Evolutionary conservation across 805 yeast genomes (phyloP).

Genomic region (Blastobotrys chiropterorum): DNA sequence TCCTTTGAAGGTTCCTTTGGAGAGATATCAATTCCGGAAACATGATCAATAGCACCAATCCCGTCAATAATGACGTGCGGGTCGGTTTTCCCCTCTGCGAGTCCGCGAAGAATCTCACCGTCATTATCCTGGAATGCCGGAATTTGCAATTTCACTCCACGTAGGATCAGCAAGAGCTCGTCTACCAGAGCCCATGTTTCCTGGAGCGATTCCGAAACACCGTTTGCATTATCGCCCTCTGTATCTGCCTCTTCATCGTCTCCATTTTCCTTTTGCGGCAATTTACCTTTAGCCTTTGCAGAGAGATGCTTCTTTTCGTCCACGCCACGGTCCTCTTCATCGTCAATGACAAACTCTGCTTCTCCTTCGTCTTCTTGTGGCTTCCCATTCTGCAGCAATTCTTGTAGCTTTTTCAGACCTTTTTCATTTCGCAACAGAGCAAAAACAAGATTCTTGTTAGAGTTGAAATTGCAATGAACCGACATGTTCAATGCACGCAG

Average conservation of each 20-base stretch:
- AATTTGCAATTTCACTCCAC: conserved; percentile 6
- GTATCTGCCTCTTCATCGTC: background rate
- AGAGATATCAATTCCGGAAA: conserved; percentile 13
- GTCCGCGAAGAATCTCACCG: background rate
- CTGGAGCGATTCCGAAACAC: background rate
- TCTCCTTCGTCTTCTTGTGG: background rate
- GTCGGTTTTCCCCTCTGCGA: conserved; percentile 8
- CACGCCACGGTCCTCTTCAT: background rate
- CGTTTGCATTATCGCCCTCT: background rate
- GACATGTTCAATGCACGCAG: conserved; percentile 21
- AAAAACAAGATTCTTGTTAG: conserved; percentile 24
- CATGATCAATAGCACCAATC: conserved; percentile 10
- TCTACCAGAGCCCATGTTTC: conserved; percentile 13
- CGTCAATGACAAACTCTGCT: background rate
- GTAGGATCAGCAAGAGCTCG: conserved; percentile 10
- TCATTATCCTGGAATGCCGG: conserved; percentile 14
- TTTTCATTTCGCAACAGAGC: conserved; percentile 21
- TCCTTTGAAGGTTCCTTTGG: conserved; percentile 10
- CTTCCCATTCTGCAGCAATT: conserved; percentile 3
- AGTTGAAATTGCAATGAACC: conserved; percentile 22
- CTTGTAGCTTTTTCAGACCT: conserved; percentile 14
- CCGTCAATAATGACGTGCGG: conserved; percentile 21
- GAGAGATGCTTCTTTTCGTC: background rate
- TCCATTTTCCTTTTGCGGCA: background rate
- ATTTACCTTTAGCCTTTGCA: conserved; percentile 3